Base-by-base conservation (phyloP, 108 stramenopile genomes). In the Cyclotella kingstonii region DNA sequence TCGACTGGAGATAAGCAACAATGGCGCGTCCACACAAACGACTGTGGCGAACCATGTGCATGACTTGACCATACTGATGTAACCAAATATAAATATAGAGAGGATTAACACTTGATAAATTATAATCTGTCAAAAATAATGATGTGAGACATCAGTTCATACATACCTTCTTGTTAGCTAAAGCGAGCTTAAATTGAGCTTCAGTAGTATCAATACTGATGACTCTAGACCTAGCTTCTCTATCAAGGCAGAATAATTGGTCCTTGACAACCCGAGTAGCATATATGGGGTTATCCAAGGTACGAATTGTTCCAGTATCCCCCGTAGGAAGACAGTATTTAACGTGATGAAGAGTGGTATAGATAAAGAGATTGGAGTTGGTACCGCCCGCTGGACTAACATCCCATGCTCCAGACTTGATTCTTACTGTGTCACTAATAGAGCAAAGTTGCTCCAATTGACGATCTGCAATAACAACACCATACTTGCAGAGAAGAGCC, bases 391-490 rank as follows among this genome's bases (percentile, higher is more conserved):
- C 68, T 30, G 84, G 83, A 57, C 77, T 81, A 55, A 81, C 81
- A 75, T 97, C 98, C 97, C 97, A 99, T 29, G 87, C 90, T 26
- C 95, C 98, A 45, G 76, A 73, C 91, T 99, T 99, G 78, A 99
- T 89, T 30, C 96, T 90, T 17, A 97, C 96, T 40, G 96, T 93
- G 79, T 99, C 98, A 41, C 83, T 85, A 52, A 97, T 91, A 48
- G 89, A 82, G 79, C 93, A 94, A n/a, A 93, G 81, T 78, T 99
- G 96, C 60, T 95, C 95, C 11, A 99, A 78, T 63, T 96, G 85
- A 53, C 89, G 84, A 60, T 90, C 84, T 59, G 95, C 95, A 81
- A 99, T 87, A 58, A 96, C 88, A 17, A 99, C 78, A 8, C 91
- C 91, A 63, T 96, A 94, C 79, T 97, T 98, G 81, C 93, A 94